Conservation (phyloP, 305 asterid genomes). For the Fraxinus ornus region DNA sequence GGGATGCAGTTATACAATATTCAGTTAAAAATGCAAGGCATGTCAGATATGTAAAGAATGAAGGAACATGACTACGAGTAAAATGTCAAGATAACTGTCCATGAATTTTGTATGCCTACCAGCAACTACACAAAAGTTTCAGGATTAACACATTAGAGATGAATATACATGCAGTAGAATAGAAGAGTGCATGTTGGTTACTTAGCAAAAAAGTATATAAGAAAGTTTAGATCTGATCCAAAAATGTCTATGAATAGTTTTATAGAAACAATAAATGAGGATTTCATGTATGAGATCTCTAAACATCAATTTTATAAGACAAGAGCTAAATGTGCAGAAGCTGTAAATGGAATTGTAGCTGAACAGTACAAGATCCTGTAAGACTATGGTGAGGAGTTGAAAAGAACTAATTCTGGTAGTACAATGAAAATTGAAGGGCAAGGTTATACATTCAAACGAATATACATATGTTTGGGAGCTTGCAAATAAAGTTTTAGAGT, state of each 20-base stretch:
- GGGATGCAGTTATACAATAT: neutral
- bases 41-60: neutral
- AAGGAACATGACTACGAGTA: neutral
- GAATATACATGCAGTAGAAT: neutral
- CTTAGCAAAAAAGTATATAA: neutral
- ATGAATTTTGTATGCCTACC: neutral
- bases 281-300: neutral
- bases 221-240: too few species aligned
- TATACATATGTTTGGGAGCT: too few species aligned
- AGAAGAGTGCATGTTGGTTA: neutral
- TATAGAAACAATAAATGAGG: neutral
- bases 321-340: neutral
- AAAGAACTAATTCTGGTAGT: neutral
- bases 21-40: neutral
- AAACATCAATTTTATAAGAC: neutral
- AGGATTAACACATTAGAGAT: neutral
- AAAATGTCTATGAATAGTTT: neutral
- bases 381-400: neutral
- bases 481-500: too few species aligned
- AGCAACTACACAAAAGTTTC: neutral
- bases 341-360: too few species aligned
- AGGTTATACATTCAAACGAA: neutral
- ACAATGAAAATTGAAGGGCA: too few species aligned
- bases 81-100: neutral
- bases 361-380: neutral